Conservation (phyloP, 202 grass and related monocot species). For the Cymbopogon flexuosus region DNA sequence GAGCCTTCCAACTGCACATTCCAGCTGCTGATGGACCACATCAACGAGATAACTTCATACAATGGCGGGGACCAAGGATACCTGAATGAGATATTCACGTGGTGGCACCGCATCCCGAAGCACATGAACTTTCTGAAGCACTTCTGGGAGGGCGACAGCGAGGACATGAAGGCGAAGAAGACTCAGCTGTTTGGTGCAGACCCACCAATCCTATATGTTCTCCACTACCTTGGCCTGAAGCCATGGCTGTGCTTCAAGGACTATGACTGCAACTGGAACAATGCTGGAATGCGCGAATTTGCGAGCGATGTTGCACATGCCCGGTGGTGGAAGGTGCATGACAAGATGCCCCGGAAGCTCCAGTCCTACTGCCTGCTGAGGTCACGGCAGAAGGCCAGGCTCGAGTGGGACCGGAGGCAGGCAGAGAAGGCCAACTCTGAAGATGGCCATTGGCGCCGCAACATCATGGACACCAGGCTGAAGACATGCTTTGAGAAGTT, state of each 20-base stretch:
- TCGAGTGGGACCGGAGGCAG: slow-evolving; percentile 52
- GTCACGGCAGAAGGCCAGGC: slow-evolving; percentile 44
- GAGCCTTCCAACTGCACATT: slow-evolving; percentile 95
- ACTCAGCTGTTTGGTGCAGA: slow-evolving; percentile 50
- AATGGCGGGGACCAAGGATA: slow-evolving; percentile 91
- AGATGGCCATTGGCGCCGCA: slow-evolving; percentile 59
- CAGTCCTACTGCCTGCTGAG: slow-evolving; percentile 53
- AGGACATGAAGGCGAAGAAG: slow-evolving; percentile 49
- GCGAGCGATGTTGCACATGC: slow-evolving; percentile 62
- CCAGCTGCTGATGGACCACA: slow-evolving; percentile 60
- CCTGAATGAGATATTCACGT: slow-evolving; percentile 90
- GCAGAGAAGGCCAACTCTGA: slow-evolving; percentile 40
- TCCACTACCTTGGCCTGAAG: slow-evolving; percentile 89
- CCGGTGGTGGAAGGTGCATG: slow-evolving; percentile 74
- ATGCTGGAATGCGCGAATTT: slow-evolving; percentile 35
- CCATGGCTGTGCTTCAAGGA: slow-evolving; percentile 87
- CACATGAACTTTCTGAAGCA: slow-evolving; percentile 85
- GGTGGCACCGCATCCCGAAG: slow-evolving; percentile 87
- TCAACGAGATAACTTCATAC: slow-evolving; percentile 69
- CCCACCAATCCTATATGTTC: slow-evolving; percentile 58
- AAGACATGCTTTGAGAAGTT: slow-evolving; percentile 50
- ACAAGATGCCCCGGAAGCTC: slow-evolving; percentile 49
- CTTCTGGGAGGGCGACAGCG: slow-evolving; percentile 63
- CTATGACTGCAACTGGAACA: slow-evolving; percentile 94
- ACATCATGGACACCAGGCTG: slow-evolving; percentile 57